Base-by-base conservation (phyloP, 73 alveolate species). In the Symbiodinium pilosum region DNA sequence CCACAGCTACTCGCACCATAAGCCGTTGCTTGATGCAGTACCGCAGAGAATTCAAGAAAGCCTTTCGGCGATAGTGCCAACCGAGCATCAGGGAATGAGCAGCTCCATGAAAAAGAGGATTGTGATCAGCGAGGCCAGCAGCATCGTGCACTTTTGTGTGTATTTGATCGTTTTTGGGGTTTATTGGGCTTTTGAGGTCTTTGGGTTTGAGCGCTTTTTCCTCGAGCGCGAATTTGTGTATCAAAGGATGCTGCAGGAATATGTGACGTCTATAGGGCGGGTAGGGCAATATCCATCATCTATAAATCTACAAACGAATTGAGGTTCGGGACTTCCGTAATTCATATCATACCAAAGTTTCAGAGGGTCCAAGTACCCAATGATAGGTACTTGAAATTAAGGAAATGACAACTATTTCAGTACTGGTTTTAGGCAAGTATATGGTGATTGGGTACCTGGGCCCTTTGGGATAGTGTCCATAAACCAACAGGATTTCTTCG, bases 11-110 rank as follows among this genome's bases (percentile, higher is more conserved):
- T 14, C 30, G 71, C 12, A 88, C 95, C 44, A 64, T 64, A 12
- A 41, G 43, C 28, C 47, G 95, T 41, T 21, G 42, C 24, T 52
- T 88, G 69, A 88, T 88, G 95, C 52, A 26, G 36, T 88, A 88
- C 51, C 18, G 26, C 30, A 30, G 95, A 28, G 11, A 64, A 0
- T 3, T 28, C 77, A 47, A 47, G 59, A 6, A 14, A 47, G 59
- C 59, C 6, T 14, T 47, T 6, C 59, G 6, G 59, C 77, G 21
- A 32, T 28, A 64, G 28, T 21, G 36, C 77, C 28, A 54, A 16
- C 11, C 77, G 77, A 21, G 77, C 77, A 64, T 12, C 32, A 21
- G n/a, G n/a, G n/a, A n/a, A n/a, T n/a, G 32, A 24, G 40, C 41
- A 32, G 77, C 16, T 11, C 77, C 77, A 64, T 32, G 77, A 64